These are phyloP conservation scores for Plasmodium sp. DNA, from an alignment of 169 alveolate genomes.

Conservation along the genomic window DNA sequence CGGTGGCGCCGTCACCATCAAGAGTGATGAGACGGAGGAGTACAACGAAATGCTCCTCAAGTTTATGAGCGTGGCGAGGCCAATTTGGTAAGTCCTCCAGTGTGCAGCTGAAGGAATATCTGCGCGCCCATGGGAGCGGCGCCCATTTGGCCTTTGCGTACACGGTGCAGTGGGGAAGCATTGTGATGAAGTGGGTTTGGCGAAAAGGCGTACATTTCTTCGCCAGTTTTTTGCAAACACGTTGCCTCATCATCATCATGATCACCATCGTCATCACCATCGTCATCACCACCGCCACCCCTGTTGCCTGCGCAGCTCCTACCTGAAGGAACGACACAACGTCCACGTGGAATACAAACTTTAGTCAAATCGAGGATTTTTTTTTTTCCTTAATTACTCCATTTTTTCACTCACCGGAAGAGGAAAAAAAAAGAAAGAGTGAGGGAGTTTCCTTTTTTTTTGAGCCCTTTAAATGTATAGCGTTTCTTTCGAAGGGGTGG, in stretches of 20 bases:
- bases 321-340: conserved; percentile 10
- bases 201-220: background rate
- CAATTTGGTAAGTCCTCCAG: conserved; percentile 15
- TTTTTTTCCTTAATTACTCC: background rate
- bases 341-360: conserved; percentile 26
- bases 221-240: background rate
- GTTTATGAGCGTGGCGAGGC: conserved; percentile 36
- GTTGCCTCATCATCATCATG: background rate
- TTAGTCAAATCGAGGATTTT: background rate
- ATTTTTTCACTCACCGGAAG: background rate
- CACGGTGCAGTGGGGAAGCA: background rate
- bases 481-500: background rate
- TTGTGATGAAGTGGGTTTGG: background rate
- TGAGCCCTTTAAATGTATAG: background rate
- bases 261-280: too few relatives aligned
- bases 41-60: conserved; percentile 77
- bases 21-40: conserved; percentile 76
- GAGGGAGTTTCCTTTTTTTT: background rate
- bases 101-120: background rate
- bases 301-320: background rate
- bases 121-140: background rate
- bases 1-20: conserved; percentile 79
- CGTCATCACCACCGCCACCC: background rate
- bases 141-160: background rate
- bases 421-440: background rate